These are phyloP conservation scores for Backusella parvicylindrica DNA, from an alignment of 192 early-diverging fungal species.

Conservation along the genomic window DNA sequence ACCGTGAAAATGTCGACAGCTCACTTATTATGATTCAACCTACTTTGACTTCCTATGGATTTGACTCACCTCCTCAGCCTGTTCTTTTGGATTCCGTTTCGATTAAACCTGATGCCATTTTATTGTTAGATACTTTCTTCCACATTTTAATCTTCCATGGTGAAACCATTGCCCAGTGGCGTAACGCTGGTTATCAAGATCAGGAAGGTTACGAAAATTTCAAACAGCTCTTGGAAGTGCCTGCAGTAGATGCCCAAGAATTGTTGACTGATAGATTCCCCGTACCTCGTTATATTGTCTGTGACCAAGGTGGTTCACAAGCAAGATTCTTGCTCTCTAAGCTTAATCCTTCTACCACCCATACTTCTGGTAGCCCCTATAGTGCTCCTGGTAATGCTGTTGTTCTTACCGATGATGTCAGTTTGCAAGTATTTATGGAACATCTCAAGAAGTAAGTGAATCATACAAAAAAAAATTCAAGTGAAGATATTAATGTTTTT, in stretches of 20 bases:
- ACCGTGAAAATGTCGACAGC: constrained; percentile 93
- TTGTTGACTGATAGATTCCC: constrained; percentile 92
- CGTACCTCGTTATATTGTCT: constrained; percentile 96
- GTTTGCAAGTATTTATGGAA: constrained; percentile 95
- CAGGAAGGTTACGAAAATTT: constrained; percentile 94
- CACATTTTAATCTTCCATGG: constrained; percentile 99
- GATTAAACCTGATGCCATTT: constrained; percentile 88
- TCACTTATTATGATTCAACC: constrained; percentile 99
- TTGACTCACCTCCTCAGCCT: constrained; percentile 83
- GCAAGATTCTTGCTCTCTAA: constrained; percentile 97
- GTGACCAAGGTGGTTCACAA: constrained; percentile 95
- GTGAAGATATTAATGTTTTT: not conserved
- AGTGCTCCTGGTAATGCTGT: constrained; percentile 74
- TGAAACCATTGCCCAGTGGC: constrained; percentile 94
- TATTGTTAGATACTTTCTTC: constrained; percentile 98
- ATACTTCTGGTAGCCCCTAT: constrained; percentile 71
- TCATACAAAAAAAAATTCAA: not conserved
- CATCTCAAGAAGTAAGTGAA: constrained; percentile 76
- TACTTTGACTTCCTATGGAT: constrained; percentile 88
- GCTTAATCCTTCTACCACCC: constrained; percentile 96
- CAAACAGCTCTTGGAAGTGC: constrained; percentile 86
- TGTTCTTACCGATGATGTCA: constrained; percentile 98
- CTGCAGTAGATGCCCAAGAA: constrained; percentile 87
- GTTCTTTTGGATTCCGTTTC: constrained; percentile 96
- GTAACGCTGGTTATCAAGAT: constrained; percentile 93